Percentiles rank a stretch among this genome's conserved stretches.
phyloP scores from a whole-genome alignment of 257 asterid genomes.

The Solanum arcanum region DNA sequence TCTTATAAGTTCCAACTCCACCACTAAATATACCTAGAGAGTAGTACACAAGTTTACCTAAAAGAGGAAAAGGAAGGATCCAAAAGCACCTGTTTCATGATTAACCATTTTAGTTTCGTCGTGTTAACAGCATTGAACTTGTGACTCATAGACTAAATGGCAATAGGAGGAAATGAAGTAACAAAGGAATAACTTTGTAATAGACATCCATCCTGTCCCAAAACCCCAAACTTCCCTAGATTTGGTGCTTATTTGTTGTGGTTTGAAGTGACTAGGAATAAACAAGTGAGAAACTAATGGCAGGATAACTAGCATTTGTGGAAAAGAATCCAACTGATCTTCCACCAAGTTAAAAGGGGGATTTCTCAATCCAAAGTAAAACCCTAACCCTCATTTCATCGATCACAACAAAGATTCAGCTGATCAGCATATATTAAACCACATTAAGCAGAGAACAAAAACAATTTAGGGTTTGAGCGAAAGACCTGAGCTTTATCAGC shows the following conservation, averaged over 20 bases:
- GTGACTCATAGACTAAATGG: not conserved
- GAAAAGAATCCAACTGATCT: not conserved
- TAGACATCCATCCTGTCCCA: not conserved
- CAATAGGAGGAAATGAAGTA: not conserved
- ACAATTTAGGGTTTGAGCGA: conserved; percentile 9
- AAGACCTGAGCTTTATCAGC: conserved; percentile 99
- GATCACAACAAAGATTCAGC: not conserved
- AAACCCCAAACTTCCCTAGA: not conserved
- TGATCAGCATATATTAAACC: not conserved
- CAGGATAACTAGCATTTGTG: not conserved
- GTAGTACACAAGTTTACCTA: not conserved
- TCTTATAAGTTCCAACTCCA: not conserved
- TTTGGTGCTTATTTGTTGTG: not conserved
- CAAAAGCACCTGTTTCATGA: not conserved
- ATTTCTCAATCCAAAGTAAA: not conserved
- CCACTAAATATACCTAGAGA: not conserved
- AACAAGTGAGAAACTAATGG: not conserved
- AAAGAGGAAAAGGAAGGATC: not conserved
- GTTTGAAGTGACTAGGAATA: not conserved
- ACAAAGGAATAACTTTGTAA: not conserved
- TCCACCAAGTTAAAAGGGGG: not conserved
- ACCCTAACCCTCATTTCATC: not conserved
- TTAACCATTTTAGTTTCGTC: not conserved
- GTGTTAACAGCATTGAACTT: not conserved
- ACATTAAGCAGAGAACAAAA: not conserved